These are phyloP conservation scores for Posidonia australis DNA, from an alignment of 106 monocot genomes.

Conservation along the genomic window DNA sequence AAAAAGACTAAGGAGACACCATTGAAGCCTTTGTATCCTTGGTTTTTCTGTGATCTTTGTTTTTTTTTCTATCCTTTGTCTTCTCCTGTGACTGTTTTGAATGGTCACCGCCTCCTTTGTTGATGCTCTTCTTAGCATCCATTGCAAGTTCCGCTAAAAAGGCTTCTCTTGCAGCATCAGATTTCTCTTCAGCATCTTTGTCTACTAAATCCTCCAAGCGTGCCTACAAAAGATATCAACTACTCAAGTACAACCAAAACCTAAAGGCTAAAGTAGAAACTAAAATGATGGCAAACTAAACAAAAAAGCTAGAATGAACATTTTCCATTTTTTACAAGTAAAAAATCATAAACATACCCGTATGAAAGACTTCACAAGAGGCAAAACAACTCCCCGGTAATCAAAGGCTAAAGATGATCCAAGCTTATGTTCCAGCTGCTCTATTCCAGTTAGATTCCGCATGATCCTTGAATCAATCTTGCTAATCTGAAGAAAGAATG, in stretches of 20 bases:
- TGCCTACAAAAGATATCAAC: conserved; percentile 23
- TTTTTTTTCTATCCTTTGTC: conserved; percentile 75
- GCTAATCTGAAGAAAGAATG: conserved; percentile 44
- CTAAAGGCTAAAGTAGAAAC: background rate
- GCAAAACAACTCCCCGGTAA: conserved; percentile 59
- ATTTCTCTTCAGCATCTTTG: conserved; percentile 84
- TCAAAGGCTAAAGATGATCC: conserved; percentile 65
- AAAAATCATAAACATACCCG: conserved; percentile 22
- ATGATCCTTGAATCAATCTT: conserved; percentile 84
- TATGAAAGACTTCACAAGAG: conserved; percentile 73
- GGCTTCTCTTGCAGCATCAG: conserved; percentile 89
- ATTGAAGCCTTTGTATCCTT: conserved; percentile 57
- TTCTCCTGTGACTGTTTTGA: conserved; percentile 59
- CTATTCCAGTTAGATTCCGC: conserved; percentile 42
- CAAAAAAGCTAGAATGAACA: background rate
- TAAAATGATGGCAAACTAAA: background rate
- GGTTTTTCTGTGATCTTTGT: conserved; percentile 53
- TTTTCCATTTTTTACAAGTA: conserved; percentile 1
- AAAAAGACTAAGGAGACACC: background rate
- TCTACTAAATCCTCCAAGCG: conserved; percentile 78
- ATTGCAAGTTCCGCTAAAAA: conserved; percentile 77
- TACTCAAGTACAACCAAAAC: too few relatives aligned
- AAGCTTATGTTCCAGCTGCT: conserved; percentile 63
- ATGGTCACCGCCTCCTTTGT: conserved; percentile 37
- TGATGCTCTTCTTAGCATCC: conserved; percentile 49